Percentiles rank a stretch among this genome's conserved stretches.
Conservation (phyloP, 768 basidiomycete species). For the Candolleomyces efflorescens region DNA sequence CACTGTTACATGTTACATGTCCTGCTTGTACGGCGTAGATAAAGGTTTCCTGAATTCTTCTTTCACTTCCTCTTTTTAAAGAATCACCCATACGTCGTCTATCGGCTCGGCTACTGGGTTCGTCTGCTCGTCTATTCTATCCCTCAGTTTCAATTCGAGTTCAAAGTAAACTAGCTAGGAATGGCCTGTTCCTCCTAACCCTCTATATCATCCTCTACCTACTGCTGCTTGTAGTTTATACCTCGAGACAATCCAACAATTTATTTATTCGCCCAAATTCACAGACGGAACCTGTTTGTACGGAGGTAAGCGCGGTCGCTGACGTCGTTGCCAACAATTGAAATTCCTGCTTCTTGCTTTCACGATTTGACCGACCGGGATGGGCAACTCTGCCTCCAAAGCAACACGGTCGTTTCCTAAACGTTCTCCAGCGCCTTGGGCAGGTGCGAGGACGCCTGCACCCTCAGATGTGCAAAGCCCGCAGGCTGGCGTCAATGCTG, state of each 20-base stretch:
- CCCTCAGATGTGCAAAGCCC: conserved; percentile 10
- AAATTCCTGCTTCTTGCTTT: conserved; percentile 2
- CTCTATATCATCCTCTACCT: neutral
- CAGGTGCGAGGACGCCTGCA: conserved; percentile 37
- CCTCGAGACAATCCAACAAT: neutral
- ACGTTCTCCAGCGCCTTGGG: conserved; percentile 41
- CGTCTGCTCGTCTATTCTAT: no score
- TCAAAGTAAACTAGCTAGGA: neutral
- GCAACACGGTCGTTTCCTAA: conserved; percentile 52
- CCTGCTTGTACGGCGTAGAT: neutral
- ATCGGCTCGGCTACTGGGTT: no score
- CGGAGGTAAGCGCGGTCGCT: no score
- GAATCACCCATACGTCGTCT: no score
- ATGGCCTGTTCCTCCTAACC: neutral
- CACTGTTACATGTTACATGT: neutral
- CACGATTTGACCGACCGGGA: conserved; percentile 21
- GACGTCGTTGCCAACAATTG: neutral
- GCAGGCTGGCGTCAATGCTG: neutral
- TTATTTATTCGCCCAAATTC: neutral
- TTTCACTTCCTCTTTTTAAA: no score
- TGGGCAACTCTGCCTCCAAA: conserved; percentile 66
- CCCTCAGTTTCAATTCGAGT: neutral
- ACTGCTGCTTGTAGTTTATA: conserved; percentile 2
- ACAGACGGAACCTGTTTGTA: no score
- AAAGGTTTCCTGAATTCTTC: neutral